Evolutionary conservation across 108 stramenopile genomes (phyloP), one percentile per base, ranked within the genome.

Genomic region (Cylindrotheca closterium): DNA sequence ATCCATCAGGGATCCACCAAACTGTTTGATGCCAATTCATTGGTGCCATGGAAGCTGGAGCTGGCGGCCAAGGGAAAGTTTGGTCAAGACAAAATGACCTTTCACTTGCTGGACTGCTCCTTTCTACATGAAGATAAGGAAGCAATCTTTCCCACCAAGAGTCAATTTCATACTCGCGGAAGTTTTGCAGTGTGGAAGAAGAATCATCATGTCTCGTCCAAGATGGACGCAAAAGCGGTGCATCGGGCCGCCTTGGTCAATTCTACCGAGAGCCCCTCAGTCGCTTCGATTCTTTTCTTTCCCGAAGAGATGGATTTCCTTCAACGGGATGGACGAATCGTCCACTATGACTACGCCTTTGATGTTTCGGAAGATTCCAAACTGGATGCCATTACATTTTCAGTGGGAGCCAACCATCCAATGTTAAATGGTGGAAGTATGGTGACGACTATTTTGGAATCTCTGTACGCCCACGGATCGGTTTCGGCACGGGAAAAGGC

Each of bases 391-490:
- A 55, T 93, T 23, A 88, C 92, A 10, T 55, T 89, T 28, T 87
- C 88, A 0, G 79, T 87, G 31, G 92, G 88, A 27, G 92, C 85
- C 17, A 86, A 79, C 23, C 92, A 93, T 64, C 89, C 89, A 8
- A 87, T 93, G 88, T 61, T 93, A 4, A 89, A 88, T 49, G 92
- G 92, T 12, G 92, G 89, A 8, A 87, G 83, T 18, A 84, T 90
- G 58, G 75, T 93, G 12, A 87, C 92, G 0, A 87, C 84, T 15
- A 88, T 93, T 63, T 60, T 90, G 31, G 92, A 93, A 60, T 80
- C 85, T 2, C 82, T 93, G 34, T 93, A 90, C 64, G 88, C 88
- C 0, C 84, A 71, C 68, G 92, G 92, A 23, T 77, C 87, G 10
- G 70, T 88, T 24, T 83, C 83, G 48, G 89, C 92, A 2, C 73